These are phyloP conservation scores for Sugiyamaella japonica DNA, from an alignment of 1,139 yeast species.

Conservation along the genomic window DNA sequence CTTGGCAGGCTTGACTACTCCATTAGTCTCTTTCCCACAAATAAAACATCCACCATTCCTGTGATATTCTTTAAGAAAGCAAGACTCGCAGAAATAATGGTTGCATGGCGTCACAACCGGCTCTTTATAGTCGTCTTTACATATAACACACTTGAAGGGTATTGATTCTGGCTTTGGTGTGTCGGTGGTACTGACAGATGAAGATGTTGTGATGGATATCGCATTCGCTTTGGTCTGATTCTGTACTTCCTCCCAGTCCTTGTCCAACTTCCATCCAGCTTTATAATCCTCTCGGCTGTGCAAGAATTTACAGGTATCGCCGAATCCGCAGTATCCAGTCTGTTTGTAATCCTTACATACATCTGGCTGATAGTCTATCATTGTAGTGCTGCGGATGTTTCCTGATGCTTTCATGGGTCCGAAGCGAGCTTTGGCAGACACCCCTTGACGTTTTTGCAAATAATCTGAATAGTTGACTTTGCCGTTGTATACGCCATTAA, in stretches of 20 bases:
- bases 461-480: conserved; percentile 37
- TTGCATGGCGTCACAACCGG: conserved; percentile 67
- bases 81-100: conserved; percentile 65
- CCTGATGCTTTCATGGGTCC: conserved; percentile 42
- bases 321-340: conserved; percentile 96
- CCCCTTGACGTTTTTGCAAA: conserved; percentile 28
- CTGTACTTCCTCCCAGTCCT: conserved; percentile 64
- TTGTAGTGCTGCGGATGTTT: conserved; percentile 66
- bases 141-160: conserved; percentile 66
- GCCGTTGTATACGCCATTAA: conserved; percentile 43
- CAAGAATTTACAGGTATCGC: conserved; percentile 95
- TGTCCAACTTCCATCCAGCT: conserved; percentile 65
- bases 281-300: conserved; percentile 87
- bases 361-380: conserved; percentile 91
- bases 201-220: conserved; percentile 14
- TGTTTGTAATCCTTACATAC: conserved; percentile 90
- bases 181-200: conserved; percentile 12
- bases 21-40: conserved; percentile 45
- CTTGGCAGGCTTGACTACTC: conserved; percentile 33
- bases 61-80: conserved; percentile 57
- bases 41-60: conserved; percentile 53
- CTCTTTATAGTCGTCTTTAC: conserved; percentile 54
- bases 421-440: conserved; percentile 21
- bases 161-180: conserved; percentile 32
- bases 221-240: conserved; percentile 22